Conservation (phyloP, 2,329 filamentous ascomycete genomes). For the Arthrobotrys sinensis region DNA sequence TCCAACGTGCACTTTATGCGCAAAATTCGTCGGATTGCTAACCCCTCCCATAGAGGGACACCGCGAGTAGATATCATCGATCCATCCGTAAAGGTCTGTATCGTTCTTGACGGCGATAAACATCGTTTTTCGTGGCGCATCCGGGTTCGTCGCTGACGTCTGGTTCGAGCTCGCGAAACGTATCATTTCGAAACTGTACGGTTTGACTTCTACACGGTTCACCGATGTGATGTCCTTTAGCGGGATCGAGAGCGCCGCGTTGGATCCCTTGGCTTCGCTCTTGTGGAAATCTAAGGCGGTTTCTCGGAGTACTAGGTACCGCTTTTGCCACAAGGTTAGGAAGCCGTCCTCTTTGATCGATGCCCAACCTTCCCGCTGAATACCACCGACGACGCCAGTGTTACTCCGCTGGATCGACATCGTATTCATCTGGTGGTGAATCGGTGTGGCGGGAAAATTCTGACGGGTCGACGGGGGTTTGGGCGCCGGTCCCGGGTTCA, state of each 20-base stretch:
- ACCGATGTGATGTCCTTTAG: constrained; percentile 92
- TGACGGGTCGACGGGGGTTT: constrained; percentile 56
- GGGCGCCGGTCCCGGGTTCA: constrained; percentile 57
- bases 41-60: constrained; percentile 98
- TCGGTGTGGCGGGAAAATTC: constrained; percentile 52
- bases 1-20: constrained; percentile 95
- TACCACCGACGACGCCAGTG: constrained; percentile 30
- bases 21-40: constrained; percentile 98
- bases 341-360: constrained; percentile 85
- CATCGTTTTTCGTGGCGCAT: constrained; percentile 84
- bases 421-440: constrained; percentile 50
- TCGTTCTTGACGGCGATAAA: constrained; percentile 95
- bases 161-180: constrained; percentile 72
- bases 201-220: constrained; percentile 89
- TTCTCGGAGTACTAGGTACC: constrained; percentile 91
- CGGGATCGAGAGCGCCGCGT: constrained; percentile 80
- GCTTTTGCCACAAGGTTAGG: constrained; percentile 91
- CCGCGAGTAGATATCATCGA: constrained; percentile 96
- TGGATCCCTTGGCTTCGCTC: constrained; percentile 81
- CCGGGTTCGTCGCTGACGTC: constrained; percentile 81
- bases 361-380: constrained; percentile 47
- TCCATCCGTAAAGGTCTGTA: constrained; percentile 98
- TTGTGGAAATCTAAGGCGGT: constrained; percentile 96
- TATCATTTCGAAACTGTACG: constrained; percentile 94
- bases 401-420: constrained; percentile 55